Evolutionary conservation across 2,329 filamentous ascomycete species (phyloP), one percentile per base, ranked within the genome.

Genomic region (Mariannaea elegans): DNA sequence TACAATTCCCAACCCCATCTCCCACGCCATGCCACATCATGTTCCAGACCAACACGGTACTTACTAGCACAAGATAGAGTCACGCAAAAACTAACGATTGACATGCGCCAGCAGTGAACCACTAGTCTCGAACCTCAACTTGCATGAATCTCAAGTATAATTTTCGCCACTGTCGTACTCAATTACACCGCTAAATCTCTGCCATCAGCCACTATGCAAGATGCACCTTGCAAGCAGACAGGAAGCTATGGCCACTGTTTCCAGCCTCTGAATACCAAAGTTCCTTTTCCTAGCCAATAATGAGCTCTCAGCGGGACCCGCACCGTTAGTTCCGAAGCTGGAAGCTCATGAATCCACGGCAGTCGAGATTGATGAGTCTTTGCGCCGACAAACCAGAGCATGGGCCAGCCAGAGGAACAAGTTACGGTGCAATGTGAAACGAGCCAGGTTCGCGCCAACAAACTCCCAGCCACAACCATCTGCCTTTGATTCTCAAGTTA

Each of bases 231-330:
- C 31, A 21, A 44, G 12, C 7, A 13, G 12, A 32, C 3, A 29
- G 2, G 23, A 38, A 53, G 56, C 56, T 48, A 44, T 52, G 48
- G 29, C 48, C 50, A 49, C 41, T 36, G 42, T 44, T 27, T 45
- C 49, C 44, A 45, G 38, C 56, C 48, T 5, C 49, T 32, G 39
- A 57, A 44, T 45, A 59, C 56, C 56, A 59, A 59, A 59, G 56
- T 59, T 49, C 56, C 56, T 46, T 59, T 48, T 19, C 14, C 8
- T 19, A 45, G 38, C 31, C 34, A 36, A 39, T 31, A 32, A 21
- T 21, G 38, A 19, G 23, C 39, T 21, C 8, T 41, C 39, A 9
- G 5, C 9, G 32, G 47, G 23, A 34, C 50, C 32, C 54, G 16
- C 39, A 24, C 38, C 54, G 21, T 38, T 27, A 29, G 12, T 16